Conservation (phyloP, 805 yeast species). For the Clavispora carvajalis region DNA sequence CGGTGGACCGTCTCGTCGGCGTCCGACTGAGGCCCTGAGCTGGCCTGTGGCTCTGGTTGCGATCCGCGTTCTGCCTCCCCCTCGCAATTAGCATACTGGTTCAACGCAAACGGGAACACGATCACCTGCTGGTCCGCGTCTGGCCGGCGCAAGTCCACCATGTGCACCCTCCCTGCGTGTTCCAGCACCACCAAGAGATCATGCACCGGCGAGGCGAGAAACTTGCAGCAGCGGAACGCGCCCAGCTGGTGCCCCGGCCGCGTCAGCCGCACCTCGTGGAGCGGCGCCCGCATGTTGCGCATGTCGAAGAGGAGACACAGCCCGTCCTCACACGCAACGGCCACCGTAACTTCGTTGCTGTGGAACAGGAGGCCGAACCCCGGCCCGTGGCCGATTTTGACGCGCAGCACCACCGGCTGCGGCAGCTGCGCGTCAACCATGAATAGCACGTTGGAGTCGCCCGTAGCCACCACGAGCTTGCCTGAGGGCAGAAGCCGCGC, state of each 20-base stretch:
- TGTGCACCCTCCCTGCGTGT: constrained; percentile 82
- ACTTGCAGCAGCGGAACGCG: constrained; percentile 58
- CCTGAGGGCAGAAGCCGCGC: constrained; percentile 54
- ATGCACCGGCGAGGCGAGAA: constrained; percentile 56
- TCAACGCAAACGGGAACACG: constrained; percentile 51
- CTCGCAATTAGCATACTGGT: constrained; percentile 25
- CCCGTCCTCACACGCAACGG: constrained; percentile 86
- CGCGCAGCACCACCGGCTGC: constrained; percentile 28
- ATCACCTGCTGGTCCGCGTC: constrained; percentile 49
- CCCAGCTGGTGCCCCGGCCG: constrained; percentile 52
- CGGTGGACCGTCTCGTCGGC: not conserved
- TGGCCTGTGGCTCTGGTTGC: too few relatives aligned
- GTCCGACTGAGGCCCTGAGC: too few relatives aligned
- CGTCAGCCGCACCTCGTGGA: constrained; percentile 55
- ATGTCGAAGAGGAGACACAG: constrained; percentile 70
- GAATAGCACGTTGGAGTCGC: constrained; percentile 68
- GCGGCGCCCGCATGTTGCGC: constrained; percentile 50
- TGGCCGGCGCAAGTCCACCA: constrained; percentile 72
- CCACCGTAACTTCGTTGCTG: constrained; percentile 67
- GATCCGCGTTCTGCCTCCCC: too few relatives aligned
- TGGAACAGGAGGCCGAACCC: constrained; percentile 82
- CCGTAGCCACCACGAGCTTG: constrained; percentile 48
- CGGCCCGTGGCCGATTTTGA: constrained; percentile 60
- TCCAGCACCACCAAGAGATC: constrained; percentile 76
- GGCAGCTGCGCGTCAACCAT: constrained; percentile 43